A percentile compares a stretch with the other conserved stretches of the same genome.
Evolutionary conservation across 176 grass and related monocot genomes (phyloP).

Genomic region (Lolium rigidum): DNA sequence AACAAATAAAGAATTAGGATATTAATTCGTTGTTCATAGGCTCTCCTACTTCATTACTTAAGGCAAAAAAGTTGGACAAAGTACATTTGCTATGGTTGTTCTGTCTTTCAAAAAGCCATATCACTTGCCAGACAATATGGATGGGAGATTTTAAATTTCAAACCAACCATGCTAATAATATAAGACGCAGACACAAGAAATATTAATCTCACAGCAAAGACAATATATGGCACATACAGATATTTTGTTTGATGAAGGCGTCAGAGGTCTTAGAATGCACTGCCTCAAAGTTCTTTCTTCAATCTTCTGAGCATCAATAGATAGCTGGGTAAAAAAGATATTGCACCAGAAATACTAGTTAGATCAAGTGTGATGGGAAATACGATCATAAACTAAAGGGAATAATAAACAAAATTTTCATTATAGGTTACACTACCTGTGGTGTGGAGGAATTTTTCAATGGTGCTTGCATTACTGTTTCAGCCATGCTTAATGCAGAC

Average conservation of each 20-base stretch:
- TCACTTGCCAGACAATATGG: constrained; percentile 5
- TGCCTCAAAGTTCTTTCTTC: constrained; percentile 69
- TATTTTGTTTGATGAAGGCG: constrained; percentile 67
- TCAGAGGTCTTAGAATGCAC: constrained; percentile 68
- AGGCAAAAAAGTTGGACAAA: not conserved
- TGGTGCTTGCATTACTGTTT: constrained; percentile 75
- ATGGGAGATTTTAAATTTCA: not conserved
- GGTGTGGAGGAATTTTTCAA: constrained; percentile 51
- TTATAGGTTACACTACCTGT: constrained; percentile 52
- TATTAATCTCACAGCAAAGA: not conserved
- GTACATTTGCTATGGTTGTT: not conserved
- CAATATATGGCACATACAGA: constrained; percentile 44
- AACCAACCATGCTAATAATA: not conserved
- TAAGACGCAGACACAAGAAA: not conserved
- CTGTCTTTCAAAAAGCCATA: no score
- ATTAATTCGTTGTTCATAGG: not conserved
- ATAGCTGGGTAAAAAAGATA: constrained; percentile 51
- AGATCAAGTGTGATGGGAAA: not conserved
- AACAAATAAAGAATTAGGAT: constrained; percentile 22
- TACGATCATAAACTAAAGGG: not conserved
- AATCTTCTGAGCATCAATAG: constrained; percentile 68
- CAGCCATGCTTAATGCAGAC: constrained; percentile 67
- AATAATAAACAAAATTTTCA: constrained; percentile 8
- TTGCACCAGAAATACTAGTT: constrained; percentile 12
- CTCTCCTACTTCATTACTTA: not conserved